A percentile compares a stretch with the other conserved stretches of the same genome.
Conservation (phyloP, 306 rosid species). For the Lablab purpureus region DNA sequence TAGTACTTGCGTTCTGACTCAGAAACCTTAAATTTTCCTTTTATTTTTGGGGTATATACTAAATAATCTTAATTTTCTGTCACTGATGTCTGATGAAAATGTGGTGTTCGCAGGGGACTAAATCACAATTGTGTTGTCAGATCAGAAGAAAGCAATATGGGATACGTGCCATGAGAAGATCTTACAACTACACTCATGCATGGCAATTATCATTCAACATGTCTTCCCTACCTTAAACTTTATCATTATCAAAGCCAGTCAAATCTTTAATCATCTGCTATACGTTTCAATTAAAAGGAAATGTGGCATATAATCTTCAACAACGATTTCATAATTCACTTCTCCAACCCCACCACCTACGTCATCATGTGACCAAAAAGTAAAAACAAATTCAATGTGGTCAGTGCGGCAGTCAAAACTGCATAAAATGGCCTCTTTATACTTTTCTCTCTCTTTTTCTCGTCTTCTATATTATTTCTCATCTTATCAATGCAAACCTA, state of each 20-base stretch:
- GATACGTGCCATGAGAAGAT: conserved; percentile 21
- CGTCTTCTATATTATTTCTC: conserved; percentile 15
- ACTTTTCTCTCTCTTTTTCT: not conserved
- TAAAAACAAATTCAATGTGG: conserved; percentile 35
- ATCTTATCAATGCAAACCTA: not conserved
- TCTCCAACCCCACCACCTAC: conserved; percentile 31
- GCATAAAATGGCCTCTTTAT: conserved; percentile 28
- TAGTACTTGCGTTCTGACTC: conserved; percentile 15
- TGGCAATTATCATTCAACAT: conserved; percentile 9
- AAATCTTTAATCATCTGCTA: conserved; percentile 11
- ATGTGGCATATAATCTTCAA: not conserved
- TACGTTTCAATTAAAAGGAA: not conserved
- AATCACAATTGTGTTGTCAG: conserved; percentile 4
- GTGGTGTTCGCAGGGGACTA: not conserved
- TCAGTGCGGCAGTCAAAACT: conserved; percentile 29
- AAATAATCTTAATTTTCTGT: not conserved
- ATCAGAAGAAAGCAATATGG: conserved; percentile 16
- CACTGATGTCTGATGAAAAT: not conserved
- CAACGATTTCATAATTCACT: not conserved
- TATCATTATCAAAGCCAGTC: not conserved
- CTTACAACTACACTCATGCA: conserved; percentile 27
- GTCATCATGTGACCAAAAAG: conserved; percentile 44
- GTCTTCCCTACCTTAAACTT: not conserved
- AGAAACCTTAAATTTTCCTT: not conserved
- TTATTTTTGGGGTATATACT: not conserved